Evolutionary conservation across 176 grass and related monocot species (phyloP).

Genomic region (Cenchrus purpureus): DNA sequence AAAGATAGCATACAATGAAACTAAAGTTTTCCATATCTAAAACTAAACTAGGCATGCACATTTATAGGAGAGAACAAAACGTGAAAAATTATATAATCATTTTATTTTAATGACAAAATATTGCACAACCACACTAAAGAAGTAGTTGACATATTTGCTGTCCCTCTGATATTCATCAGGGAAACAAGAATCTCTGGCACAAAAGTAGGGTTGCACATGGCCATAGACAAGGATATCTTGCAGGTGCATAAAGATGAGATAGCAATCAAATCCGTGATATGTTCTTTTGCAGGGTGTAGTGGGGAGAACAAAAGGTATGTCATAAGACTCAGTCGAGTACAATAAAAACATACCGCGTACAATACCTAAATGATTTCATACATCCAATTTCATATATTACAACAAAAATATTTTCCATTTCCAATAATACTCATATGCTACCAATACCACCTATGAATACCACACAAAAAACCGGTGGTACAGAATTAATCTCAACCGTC

Average conservation of each 20-base stretch:
- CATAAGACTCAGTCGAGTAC: background rate
- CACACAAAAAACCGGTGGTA: too few relatives aligned
- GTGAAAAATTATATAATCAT: background rate
- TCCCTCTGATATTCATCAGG: conserved; percentile 30
- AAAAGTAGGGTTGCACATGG: conserved; percentile 7
- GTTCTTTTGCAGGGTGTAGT: conserved; percentile 46
- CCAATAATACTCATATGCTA: too few relatives aligned
- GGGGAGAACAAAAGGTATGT: conserved; percentile 45
- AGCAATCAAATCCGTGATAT: conserved; percentile 56
- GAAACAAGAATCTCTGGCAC: conserved; percentile 26
- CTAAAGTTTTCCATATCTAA: background rate
- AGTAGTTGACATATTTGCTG: conserved; percentile 24
- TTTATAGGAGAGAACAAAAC: background rate
- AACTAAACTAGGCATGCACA: conserved; percentile 5
- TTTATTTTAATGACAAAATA: background rate
- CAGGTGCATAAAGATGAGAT: conserved; percentile 48
- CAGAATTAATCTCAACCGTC: too few relatives aligned
- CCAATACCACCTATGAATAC: too few relatives aligned
- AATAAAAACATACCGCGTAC: too few relatives aligned
- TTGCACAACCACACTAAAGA: conserved; percentile 1
- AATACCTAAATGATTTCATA: too few relatives aligned
- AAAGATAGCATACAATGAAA: background rate
- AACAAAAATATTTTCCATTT: too few relatives aligned
- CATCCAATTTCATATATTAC: too few relatives aligned
- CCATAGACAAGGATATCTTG: conserved; percentile 41